Evolutionary conservation across 1,284 basidiomycete species (phyloP).

Genomic region (Ceratobasidium sp.): DNA sequence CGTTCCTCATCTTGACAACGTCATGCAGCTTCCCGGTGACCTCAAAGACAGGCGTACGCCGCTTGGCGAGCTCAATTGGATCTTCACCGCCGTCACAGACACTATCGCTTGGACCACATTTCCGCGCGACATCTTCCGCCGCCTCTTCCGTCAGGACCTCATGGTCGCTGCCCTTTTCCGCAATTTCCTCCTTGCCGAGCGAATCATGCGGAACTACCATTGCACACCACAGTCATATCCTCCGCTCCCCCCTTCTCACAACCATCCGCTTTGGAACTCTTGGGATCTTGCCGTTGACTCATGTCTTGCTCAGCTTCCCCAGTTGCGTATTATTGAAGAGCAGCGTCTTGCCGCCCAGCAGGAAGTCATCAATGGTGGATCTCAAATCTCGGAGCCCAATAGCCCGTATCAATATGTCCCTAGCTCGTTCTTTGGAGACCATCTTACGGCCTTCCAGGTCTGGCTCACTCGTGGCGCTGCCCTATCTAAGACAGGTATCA

Average conservation of each 20-base stretch:
- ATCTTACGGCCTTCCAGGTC: slow-evolving; percentile 96
- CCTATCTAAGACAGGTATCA: slow-evolving; percentile 71
- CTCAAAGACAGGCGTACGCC: slow-evolving; percentile 96
- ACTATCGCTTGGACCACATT: slow-evolving; percentile 99
- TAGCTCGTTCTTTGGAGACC: slow-evolving; percentile 96
- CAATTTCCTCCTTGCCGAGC: slow-evolving; percentile 95
- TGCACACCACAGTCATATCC: slow-evolving; percentile 97
- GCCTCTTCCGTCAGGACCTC: slow-evolving; percentile 94
- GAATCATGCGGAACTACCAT: slow-evolving; percentile 98
- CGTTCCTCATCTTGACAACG: slow-evolving; percentile 75
- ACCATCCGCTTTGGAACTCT: slow-evolving; percentile 94
- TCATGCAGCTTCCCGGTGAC: slow-evolving; percentile 95
- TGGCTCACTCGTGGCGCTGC: slow-evolving; percentile 95
- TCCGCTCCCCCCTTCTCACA: slow-evolving; percentile 91
- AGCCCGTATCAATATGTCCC: slow-evolving; percentile 70
- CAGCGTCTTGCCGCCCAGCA: slow-evolving; percentile 30
- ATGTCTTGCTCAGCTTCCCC: slow-evolving; percentile 92
- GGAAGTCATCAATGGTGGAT: slow-evolving; percentile 26
- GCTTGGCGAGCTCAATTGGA: slow-evolving; percentile 98
- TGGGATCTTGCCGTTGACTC: slow-evolving; percentile 99
- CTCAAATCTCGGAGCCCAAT: slow-evolving; percentile 35
- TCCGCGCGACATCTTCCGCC: slow-evolving; percentile 91
- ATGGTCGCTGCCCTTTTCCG: slow-evolving; percentile 96
- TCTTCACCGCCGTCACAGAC: slow-evolving; percentile 98
- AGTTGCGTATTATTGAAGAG: slow-evolving; percentile 67